Percentiles rank a stretch among this genome's conserved stretches.
Evolutionary conservation across 495 filamentous ascomycete genomes (phyloP).

Genomic region (Talaromyces nanjingensis): DNA sequence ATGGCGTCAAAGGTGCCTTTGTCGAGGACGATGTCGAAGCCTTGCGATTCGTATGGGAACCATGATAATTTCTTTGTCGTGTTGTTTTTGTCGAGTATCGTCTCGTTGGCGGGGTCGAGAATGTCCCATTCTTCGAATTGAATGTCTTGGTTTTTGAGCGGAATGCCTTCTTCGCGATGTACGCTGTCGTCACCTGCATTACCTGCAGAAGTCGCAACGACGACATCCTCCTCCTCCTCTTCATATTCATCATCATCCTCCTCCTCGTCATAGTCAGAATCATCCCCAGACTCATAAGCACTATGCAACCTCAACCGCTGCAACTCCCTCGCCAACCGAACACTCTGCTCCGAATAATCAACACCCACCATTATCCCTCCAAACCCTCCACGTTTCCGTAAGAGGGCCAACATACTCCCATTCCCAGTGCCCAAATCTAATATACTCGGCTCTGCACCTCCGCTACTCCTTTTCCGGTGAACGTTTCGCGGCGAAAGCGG

Average conservation of each 20-base stretch:
- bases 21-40: constrained; percentile 85
- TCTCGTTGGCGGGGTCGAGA: constrained; percentile 33
- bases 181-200: neutral
- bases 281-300: constrained; percentile 31
- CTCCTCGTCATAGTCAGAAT: constrained; percentile 9
- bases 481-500: constrained; percentile 28
- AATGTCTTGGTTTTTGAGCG: constrained; percentile 25
- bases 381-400: constrained; percentile 55
- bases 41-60: constrained; percentile 28
- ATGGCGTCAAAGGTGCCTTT: constrained; percentile 98
- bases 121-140: constrained; percentile 75
- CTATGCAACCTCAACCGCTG: constrained; percentile 32
- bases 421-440: constrained; percentile 37
- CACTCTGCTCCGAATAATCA: constrained; percentile 72
- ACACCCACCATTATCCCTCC: constrained; percentile 68
- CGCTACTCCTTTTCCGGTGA: constrained; percentile 10
- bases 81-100: constrained; percentile 24
- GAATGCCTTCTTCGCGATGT: neutral
- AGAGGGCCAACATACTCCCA: constrained; percentile 74
- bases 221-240: constrained; percentile 6
- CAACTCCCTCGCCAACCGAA: constrained; percentile 58
- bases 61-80: constrained; percentile 20
- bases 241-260: constrained; percentile 22
- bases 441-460: constrained; percentile 13
- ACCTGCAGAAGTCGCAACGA: neutral